phyloP scores from a whole-genome alignment of 2,329 filamentous ascomycete species.

The Xylariales sp. region DNA sequence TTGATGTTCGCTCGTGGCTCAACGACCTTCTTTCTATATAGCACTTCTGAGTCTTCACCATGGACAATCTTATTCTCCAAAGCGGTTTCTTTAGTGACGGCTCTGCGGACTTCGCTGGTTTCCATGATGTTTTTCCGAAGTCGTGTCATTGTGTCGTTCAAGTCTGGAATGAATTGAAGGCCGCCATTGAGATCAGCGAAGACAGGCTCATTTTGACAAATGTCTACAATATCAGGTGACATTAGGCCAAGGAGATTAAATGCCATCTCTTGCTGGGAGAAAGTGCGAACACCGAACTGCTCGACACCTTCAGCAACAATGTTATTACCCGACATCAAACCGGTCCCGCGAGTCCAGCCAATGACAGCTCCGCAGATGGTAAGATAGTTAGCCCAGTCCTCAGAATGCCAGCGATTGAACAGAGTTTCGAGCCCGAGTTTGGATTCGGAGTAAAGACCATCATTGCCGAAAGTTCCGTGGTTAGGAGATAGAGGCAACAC shows the following conservation, averaged over 20 bases:
- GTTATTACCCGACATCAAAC: slow-evolving; percentile 98
- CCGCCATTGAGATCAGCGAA: slow-evolving; percentile 98
- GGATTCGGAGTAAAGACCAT: slow-evolving; percentile 97
- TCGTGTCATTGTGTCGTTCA: slow-evolving; percentile 93
- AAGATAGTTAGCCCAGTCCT: slow-evolving; percentile 97
- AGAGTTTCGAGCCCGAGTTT: slow-evolving; percentile 97
- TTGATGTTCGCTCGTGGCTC: slow-evolving; percentile 98
- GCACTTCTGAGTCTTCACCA: slow-evolving; percentile 87
- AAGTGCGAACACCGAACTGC: slow-evolving; percentile 95
- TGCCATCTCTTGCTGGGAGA: slow-evolving; percentile 99
- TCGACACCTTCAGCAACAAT: slow-evolving; percentile 97
- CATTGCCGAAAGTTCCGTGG: slow-evolving; percentile 97
- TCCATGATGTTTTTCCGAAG: slow-evolving; percentile 95
- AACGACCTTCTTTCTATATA: slow-evolving; percentile 94
- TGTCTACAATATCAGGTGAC: slow-evolving; percentile 91
- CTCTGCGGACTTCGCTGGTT: slow-evolving; percentile 91
- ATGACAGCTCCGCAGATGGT: slow-evolving; percentile 99
- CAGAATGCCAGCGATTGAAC: slow-evolving; percentile 98
- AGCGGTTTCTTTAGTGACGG: slow-evolving; percentile 93
- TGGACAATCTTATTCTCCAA: slow-evolving; percentile 98
- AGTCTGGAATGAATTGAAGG: slow-evolving; percentile 94
- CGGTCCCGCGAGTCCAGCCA: slow-evolving; percentile 98
- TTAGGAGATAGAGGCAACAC: slow-evolving; percentile 96
- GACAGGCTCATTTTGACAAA: slow-evolving; percentile 95
- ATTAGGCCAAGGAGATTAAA: slow-evolving; percentile 98